Evolutionary conservation across 306 rosid species (phyloP), one percentile per base, ranked within the genome.

Genomic region (Nissolia schottii): DNA sequence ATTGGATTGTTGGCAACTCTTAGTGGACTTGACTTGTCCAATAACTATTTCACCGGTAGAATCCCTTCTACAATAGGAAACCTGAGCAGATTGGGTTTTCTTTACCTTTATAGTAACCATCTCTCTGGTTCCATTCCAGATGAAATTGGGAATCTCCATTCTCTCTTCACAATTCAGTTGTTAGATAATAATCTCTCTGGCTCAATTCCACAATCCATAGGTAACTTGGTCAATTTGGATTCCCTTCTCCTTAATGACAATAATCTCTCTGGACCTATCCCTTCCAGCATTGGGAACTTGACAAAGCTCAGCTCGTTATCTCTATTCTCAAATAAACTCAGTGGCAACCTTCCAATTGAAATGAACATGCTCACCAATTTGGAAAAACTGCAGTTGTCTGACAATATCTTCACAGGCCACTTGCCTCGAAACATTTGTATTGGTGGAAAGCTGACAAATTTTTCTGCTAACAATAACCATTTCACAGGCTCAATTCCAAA

Each of bases 21-120:
- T 1, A 1, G 0, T 41, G n/a, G 27, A 9, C 24, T 65, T 41
- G 71, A 41, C 46, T 28, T 66, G 15, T 45, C 55, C 6, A 0
- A 3, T 1, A 66, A 66, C 11, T 41, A 6, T 25, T 58, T 66
- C 40, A 7, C 2, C 0, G 59, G 72, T 27, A 1, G 3, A 8
- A 66, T 66, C 1, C 77, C 79, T 2, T 6, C 64, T 16, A 8
- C 79, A 10, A 62, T 74, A 32, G 71, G 54, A 74, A 74, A 74
- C 11, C 11, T 61, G 28, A 46, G 51, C 37, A 31, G 15, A 15
- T 49, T 73, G 8, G 0, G 0, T 0, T 4, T 3, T 19, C 63
- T 73, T 46, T 32, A 32, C 19, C 63, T 73, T 58, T 31, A 61
- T n/a, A 0, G 0, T 1, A 73, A 73, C 40, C 0, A 0, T 20